phyloP scores from a whole-genome alignment of 371 early-diverging fungal species.

The Entomophthora muscae region DNA sequence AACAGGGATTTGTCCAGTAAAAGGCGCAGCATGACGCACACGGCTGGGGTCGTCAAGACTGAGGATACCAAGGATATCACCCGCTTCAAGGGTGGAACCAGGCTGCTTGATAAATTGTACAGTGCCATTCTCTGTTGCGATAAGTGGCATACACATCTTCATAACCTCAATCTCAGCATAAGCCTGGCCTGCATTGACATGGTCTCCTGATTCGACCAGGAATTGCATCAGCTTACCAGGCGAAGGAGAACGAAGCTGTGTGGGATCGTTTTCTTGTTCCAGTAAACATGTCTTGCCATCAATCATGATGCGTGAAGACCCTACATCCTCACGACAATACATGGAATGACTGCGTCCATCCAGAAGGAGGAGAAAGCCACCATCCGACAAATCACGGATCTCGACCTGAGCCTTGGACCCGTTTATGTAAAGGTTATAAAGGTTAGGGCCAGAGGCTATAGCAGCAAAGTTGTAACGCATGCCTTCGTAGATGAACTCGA shows the following conservation, averaged over 20 bases:
- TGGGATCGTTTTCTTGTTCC: too few relatives aligned
- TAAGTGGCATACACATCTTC: slow-evolving; percentile 98
- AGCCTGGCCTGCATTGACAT: too few relatives aligned
- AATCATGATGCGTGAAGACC: too few relatives aligned
- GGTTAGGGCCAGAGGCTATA: slow-evolving; percentile 59
- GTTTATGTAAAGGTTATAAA: too few relatives aligned
- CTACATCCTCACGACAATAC: slow-evolving; percentile 79
- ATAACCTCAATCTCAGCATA: slow-evolving; percentile 99
- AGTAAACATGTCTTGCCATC: too few relatives aligned
- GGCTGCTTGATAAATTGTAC: too few relatives aligned
- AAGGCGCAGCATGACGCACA: slow-evolving; percentile 76
- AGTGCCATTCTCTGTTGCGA: slow-evolving; percentile 76
- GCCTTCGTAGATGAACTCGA: too few relatives aligned
- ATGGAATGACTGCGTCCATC: slow-evolving; percentile 79
- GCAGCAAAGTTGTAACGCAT: slow-evolving; percentile 72
- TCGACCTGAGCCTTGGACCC: too few relatives aligned
- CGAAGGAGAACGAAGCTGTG: too few relatives aligned
- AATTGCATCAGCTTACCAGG: slow-evolving; percentile 93
- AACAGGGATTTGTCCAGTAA: slow-evolving; percentile 65
- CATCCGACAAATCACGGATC: slow-evolving; percentile 76
- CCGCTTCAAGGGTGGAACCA: too few relatives aligned
- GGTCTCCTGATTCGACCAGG: slow-evolving; percentile 74
- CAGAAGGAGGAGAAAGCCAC: slow-evolving; percentile 74
- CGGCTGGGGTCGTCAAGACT: too few relatives aligned
- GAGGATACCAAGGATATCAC: too few relatives aligned